A percentile compares a stretch with the other conserved stretches of the same genome.
These are phyloP conservation scores for Balakata baccata DNA, from an alignment of 345 rosid species.

Conservation along the genomic window DNA sequence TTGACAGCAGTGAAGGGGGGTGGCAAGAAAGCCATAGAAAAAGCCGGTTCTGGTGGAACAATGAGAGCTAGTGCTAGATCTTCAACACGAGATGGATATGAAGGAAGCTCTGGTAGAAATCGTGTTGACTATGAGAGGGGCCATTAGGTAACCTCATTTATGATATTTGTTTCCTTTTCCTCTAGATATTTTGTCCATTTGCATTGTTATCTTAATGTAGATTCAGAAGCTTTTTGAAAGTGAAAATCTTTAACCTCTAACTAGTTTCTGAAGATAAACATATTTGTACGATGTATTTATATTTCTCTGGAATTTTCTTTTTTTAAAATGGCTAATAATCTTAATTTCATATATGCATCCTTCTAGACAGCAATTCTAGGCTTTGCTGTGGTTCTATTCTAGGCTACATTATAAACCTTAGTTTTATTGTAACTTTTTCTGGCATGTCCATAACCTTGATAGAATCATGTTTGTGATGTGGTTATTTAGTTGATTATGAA, in stretches of 20 bases:
- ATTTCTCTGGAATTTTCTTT: not conserved
- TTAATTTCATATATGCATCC: not conserved
- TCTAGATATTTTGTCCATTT: not conserved
- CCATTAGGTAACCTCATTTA: conserved; percentile 19
- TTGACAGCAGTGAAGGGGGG: conserved; percentile 77
- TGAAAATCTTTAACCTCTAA: not conserved
- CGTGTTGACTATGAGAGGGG: conserved; percentile 86
- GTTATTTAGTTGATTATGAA: too few relatives aligned
- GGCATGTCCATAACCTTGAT: not conserved
- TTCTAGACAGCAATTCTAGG: too few relatives aligned
- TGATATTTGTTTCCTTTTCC: not conserved
- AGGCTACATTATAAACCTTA: not conserved
- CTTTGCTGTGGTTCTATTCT: not conserved
- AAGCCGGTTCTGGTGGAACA: conserved; percentile 76
- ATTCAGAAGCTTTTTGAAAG: not conserved
- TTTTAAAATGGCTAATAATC: not conserved
- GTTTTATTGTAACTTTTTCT: not conserved
- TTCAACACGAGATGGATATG: conserved; percentile 67
- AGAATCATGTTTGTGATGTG: not conserved
- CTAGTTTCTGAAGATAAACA: not conserved
- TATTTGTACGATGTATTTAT: not conserved
- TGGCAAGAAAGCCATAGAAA: conserved; percentile 80
- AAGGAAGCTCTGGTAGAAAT: conserved; percentile 73
- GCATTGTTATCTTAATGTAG: not conserved
- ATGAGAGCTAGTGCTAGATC: conserved; percentile 93